Percentiles rank a stretch among this genome's conserved stretches.
Evolutionary conservation across 2,329 filamentous ascomycete species (phyloP).

Genomic region (Fusarium tuaranense): DNA sequence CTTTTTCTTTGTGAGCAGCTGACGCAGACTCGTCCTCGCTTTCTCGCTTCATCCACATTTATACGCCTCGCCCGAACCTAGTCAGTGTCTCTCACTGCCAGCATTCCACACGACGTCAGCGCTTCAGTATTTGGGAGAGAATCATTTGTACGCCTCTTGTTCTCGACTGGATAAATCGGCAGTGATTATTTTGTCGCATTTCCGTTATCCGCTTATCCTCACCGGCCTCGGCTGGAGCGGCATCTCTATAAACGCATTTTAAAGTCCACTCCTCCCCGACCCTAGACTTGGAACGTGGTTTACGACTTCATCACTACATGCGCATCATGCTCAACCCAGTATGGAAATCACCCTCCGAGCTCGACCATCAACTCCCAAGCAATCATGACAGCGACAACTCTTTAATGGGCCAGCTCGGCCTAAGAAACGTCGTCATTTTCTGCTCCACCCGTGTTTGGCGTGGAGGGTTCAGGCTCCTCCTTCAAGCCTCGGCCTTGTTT

Average conservation of each 20-base stretch:
- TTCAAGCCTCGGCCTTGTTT: slow-evolving; percentile 43
- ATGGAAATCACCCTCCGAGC: slow-evolving; percentile 39
- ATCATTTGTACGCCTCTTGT: not conserved
- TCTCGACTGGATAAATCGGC: slow-evolving; percentile 12
- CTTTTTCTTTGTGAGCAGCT: slow-evolving; percentile 2
- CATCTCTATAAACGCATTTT: slow-evolving; percentile 5
- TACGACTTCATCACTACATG: not conserved
- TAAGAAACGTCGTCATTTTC: slow-evolving; percentile 51
- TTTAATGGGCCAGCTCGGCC: slow-evolving; percentile 32
- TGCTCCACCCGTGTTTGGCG: slow-evolving; percentile 57
- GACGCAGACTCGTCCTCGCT: not conserved
- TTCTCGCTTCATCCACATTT: slow-evolving; percentile 3
- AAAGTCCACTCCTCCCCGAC: not conserved
- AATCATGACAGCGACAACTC: slow-evolving; percentile 35
- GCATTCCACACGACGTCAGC: slow-evolving; percentile 8
- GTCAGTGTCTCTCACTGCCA: slow-evolving; percentile 25
- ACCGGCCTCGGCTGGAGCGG: slow-evolving; percentile 2
- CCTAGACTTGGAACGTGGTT: not conserved
- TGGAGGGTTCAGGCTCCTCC: slow-evolving; percentile 47
- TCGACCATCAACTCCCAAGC: slow-evolving; percentile 35
- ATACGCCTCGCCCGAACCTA: slow-evolving; percentile 31
- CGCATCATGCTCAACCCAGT: slow-evolving; percentile 39
- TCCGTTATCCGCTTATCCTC: not conserved
- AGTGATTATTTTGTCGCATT: not conserved
- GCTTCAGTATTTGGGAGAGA: slow-evolving; percentile 4